These are phyloP conservation scores for Leptographium lundbergii DNA, from an alignment of 2,329 filamentous ascomycete species.

Conservation along the genomic window DNA sequence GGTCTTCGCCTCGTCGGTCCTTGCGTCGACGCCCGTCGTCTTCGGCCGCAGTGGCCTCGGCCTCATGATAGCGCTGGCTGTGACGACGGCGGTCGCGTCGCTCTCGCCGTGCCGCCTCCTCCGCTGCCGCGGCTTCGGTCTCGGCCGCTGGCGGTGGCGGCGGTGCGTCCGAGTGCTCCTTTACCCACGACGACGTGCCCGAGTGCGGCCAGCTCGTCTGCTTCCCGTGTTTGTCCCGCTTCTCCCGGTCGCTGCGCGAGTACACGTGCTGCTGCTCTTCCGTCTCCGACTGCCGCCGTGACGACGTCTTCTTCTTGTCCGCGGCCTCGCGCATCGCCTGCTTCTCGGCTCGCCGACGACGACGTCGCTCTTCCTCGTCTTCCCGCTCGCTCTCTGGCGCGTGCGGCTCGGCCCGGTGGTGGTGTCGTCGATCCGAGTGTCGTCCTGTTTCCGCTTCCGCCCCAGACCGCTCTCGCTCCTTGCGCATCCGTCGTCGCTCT, in stretches of 20 bases:
- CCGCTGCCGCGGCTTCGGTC: conserved; percentile 11
- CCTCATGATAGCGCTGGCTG: conserved; percentile 27
- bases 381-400: conserved; percentile 21
- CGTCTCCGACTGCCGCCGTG: conserved; percentile 29
- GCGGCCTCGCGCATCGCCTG: conserved; percentile 29
- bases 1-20: conserved; percentile 14
- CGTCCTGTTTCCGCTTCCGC: conserved; percentile 34
- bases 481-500: conserved; percentile 36
- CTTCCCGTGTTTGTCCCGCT: conserved; percentile 14
- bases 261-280: conserved; percentile 33
- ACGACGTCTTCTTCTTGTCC: conserved; percentile 23
- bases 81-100: conserved; percentile 36
- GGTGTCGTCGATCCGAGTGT: conserved; percentile 31
- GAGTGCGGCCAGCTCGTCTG: conserved; percentile 46
- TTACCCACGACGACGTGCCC: conserved; percentile 53
- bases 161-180: conserved; percentile 49
- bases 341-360: conserved; percentile 36
- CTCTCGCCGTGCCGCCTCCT: conserved; percentile 37
- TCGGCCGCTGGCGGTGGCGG: conserved; percentile 33
- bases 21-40: conserved; percentile 18
- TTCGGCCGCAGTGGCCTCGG: conserved; percentile 19
- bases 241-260: conserved; percentile 26
- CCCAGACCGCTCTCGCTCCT: conserved; percentile 29
- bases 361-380: conserved; percentile 41
- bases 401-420: conserved; percentile 29